phyloP scores from a whole-genome alignment of 495 filamentous ascomycete species.

The Aspergillus affinis region DNA sequence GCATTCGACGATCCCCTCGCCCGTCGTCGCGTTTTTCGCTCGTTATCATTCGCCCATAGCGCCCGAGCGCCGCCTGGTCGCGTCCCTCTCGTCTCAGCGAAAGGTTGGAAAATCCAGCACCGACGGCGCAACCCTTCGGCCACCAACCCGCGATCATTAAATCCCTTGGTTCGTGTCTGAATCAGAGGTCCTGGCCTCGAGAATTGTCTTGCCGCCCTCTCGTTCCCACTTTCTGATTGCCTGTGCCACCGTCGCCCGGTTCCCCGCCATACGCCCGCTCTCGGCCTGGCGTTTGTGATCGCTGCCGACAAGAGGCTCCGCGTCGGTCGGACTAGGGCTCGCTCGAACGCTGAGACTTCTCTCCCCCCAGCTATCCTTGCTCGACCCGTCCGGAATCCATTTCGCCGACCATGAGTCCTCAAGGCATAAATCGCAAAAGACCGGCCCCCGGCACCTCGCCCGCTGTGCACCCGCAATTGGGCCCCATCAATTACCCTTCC shows the following conservation, averaged over 20 bases:
- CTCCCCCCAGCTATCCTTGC: neutral
- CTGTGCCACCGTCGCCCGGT: neutral
- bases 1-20: neutral
- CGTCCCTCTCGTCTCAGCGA: neutral
- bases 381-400: constrained; percentile 8
- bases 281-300: neutral
- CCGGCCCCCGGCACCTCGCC: constrained; percentile 70
- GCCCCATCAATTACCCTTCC: constrained; percentile 32
- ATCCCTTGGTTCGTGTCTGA: neutral
- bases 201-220: neutral
- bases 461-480: constrained; percentile 49
- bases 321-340: neutral
- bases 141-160: neutral
- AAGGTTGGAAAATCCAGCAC: neutral
- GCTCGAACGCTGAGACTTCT: neutral
- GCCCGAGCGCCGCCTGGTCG: neutral
- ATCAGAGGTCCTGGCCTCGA: neutral
- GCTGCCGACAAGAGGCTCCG: neutral
- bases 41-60: neutral
- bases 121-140: neutral
- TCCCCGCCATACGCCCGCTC: neutral
- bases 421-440: constrained; percentile 62
- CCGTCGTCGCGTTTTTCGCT: neutral
- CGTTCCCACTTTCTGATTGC: neutral
- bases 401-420: constrained; percentile 39